phyloP scores from a whole-genome alignment of 768 basidiomycete species.

The Lentinula detonsa region DNA sequence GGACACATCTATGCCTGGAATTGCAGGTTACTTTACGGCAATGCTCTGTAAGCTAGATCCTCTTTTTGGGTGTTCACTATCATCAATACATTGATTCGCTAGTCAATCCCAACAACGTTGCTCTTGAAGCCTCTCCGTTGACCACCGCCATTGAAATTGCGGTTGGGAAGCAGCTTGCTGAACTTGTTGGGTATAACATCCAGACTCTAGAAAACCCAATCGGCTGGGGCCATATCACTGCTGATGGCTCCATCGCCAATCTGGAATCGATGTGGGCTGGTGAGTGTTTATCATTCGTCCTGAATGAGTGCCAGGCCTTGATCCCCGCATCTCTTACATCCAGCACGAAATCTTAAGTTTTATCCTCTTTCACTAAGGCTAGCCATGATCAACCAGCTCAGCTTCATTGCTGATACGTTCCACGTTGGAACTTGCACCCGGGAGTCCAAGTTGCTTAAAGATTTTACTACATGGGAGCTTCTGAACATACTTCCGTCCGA shows the following conservation, averaged over 20 bases:
- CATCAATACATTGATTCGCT: constrained; percentile 15
- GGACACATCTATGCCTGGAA: neutral
- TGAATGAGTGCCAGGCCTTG: neutral
- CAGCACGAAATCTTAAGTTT: constrained; percentile 42
- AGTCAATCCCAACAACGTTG: constrained; percentile 40
- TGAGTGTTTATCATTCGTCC: constrained; percentile 11
- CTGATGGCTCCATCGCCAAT: constrained; percentile 39
- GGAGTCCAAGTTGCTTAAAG: constrained; percentile 17
- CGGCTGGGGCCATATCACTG: constrained; percentile 39
- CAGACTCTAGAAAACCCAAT: neutral
- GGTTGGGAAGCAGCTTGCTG: constrained; percentile 24
- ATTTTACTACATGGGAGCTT: constrained; percentile 31
- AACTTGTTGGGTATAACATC: constrained; percentile 30
- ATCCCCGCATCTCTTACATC: constrained; percentile 5
- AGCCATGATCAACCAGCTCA: constrained; percentile 26
- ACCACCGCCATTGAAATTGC: constrained; percentile 22
- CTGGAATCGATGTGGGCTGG: constrained; percentile 37
- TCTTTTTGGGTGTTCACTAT: neutral
- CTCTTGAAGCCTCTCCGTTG: constrained; percentile 32
- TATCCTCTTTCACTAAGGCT: constrained; percentile 32
- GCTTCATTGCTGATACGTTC: constrained; percentile 26
- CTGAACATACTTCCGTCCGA: constrained; percentile 29
- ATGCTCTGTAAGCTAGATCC: neutral
- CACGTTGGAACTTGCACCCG: constrained; percentile 20
- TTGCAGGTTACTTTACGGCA: neutral